Evolutionary conservation across 2,329 filamentous ascomycete species (phyloP).

Genomic region (Trichoderma koningiopsis): DNA sequence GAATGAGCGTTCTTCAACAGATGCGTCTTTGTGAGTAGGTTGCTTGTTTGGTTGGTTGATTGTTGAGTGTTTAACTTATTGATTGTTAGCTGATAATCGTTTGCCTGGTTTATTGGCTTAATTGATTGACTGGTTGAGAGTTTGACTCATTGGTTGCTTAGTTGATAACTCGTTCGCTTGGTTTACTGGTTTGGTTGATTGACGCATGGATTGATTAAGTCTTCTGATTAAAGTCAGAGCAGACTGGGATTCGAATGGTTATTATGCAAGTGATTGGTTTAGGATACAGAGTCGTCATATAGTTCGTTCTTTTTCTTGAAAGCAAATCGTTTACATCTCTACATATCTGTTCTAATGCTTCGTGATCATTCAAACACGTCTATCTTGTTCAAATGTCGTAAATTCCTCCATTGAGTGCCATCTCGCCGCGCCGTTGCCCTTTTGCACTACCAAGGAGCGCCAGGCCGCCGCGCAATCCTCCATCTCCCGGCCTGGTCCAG

Average conservation of each 20-base stretch:
- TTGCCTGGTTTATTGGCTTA: not conserved
- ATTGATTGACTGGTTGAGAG: not conserved
- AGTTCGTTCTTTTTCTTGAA: not conserved
- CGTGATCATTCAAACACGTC: no score
- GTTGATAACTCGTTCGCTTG: not conserved
- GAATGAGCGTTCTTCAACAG: not conserved
- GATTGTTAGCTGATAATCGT: not conserved
- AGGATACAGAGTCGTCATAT: not conserved
- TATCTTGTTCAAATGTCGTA: not conserved
- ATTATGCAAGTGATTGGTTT: not conserved
- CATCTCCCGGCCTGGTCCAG: slow-evolving; percentile 45
- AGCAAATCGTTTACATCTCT: no score
- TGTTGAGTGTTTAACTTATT: not conserved
- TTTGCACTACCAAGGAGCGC: slow-evolving; percentile 29
- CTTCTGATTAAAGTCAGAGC: not conserved
- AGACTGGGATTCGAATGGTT: not conserved
- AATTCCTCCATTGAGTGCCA: not conserved
- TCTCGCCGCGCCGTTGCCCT: not conserved
- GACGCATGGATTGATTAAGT: not conserved
- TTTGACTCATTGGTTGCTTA: not conserved
- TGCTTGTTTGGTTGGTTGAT: not conserved
- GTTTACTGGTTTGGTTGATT: not conserved
- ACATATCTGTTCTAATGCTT: not conserved
- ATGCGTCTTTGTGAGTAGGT: not conserved
- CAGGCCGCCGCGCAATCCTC: slow-evolving; percentile 39